Base-by-base conservation (phyloP, 2,329 filamentous ascomycete genomes). In the Bipolaris sorokiniana region DNA sequence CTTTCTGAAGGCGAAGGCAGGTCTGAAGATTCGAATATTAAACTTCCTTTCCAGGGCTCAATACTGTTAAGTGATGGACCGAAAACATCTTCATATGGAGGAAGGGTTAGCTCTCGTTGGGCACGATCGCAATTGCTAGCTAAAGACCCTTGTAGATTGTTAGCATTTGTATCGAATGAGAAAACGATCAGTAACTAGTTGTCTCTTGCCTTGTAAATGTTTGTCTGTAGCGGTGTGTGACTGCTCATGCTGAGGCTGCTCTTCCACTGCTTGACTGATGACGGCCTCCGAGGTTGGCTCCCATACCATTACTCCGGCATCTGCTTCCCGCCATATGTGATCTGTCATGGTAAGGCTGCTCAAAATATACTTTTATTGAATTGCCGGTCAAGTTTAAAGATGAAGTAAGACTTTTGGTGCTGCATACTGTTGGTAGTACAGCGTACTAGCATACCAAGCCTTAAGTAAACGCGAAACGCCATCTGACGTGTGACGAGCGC, bases 251-350 rank as follows among this genome's bases (percentile, higher is more conserved):
- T 11, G 2, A 3, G 15, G 47, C 34, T 42, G 2, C 15, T 28
- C 18, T 22, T 34, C 36, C 6, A 15, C 20, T 7, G 5, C 10
- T 5, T 10, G 20, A 26, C 11, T 16, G 5, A 16, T n/a, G 3
- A 16, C 7, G 16, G 42, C 28, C 36, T 37, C 50, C 26, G 9
- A 13, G 5, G 18, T 38, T 9, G 50, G 49, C 13, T 57, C 44
- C 54, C 54, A 57, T 3, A 57, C 3, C 49, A 49, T 46, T 0
- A 57, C 23, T 1, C 54, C 26, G 13, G 37, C 23, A 34, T 48
- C 36, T 7, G 15, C 23, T 20, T n/a, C 23, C 16, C 11, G n/a
- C 50, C 54, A 57, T 2, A 40, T 16, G 2, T 54, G 54, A 2
- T 10, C 20, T 13, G 33, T 13, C 54, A 52, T 52, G 13, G 3